Conservation (phyloP, 495 filamentous ascomycete genomes). For the Aspergillus incahuasiensis region DNA sequence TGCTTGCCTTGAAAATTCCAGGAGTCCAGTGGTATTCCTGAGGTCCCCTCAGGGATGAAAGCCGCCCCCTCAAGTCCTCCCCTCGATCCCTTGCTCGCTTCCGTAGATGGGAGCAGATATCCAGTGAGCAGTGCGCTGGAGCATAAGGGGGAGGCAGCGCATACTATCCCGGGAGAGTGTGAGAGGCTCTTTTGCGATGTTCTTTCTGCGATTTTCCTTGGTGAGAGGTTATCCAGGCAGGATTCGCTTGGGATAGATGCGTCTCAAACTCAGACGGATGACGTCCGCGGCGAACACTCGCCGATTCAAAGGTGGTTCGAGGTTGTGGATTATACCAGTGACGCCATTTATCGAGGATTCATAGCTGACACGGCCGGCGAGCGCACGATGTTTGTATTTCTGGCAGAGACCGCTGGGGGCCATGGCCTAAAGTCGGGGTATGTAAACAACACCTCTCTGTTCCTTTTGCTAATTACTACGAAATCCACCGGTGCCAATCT, state of each 20-base stretch:
- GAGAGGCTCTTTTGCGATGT: slow-evolving; percentile 99
- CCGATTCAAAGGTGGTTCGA: slow-evolving; percentile 61
- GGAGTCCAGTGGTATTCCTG: slow-evolving; percentile 96
- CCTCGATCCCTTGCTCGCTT: slow-evolving; percentile 61
- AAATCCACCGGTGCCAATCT: no score
- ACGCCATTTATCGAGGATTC: slow-evolving; percentile 79
- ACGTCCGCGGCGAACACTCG: slow-evolving; percentile 23
- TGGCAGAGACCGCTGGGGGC: slow-evolving; percentile 62
- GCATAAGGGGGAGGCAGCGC: slow-evolving; percentile 82
- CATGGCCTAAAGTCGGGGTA: slow-evolving; percentile 86
- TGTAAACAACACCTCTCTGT: slow-evolving; percentile 20
- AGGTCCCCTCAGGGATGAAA: slow-evolving; percentile 81
- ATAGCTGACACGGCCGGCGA: slow-evolving; percentile 58
- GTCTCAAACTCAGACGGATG: slow-evolving; percentile 34
- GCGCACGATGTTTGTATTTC: slow-evolving; percentile 82
- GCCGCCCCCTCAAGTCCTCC: slow-evolving; percentile 77
- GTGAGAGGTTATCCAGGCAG: slow-evolving; percentile 67
- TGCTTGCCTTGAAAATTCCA: slow-evolving; percentile 21
- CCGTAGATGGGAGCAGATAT: slow-evolving; percentile 54
- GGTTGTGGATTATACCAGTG: slow-evolving; percentile 84
- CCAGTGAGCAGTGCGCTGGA: slow-evolving; percentile 33
- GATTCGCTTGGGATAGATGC: slow-evolving; percentile 77
- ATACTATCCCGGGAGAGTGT: slow-evolving; percentile 97
- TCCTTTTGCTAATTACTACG: no score
- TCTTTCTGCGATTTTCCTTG: slow-evolving; percentile 87